Evolutionary conservation across 2,329 filamentous ascomycete genomes (phyloP).

Genomic region (Ceratocystis smalleyi): DNA sequence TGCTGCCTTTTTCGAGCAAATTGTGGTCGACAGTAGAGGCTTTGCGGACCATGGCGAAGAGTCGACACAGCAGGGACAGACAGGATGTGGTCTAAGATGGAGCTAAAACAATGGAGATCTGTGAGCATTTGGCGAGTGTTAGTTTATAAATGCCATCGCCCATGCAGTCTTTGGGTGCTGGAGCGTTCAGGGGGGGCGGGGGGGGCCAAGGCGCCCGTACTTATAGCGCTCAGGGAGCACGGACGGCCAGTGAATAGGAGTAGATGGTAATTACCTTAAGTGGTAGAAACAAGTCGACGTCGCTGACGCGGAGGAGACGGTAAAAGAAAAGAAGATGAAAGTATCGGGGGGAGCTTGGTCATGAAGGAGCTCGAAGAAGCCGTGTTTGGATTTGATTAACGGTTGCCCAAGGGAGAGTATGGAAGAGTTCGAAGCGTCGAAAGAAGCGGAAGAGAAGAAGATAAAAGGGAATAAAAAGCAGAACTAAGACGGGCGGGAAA

Average conservation of each 20-base stretch:
- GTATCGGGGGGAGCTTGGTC: too few species aligned
- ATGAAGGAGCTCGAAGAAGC: not conserved
- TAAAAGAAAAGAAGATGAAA: not conserved
- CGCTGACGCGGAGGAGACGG: not conserved
- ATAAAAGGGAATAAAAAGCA: not conserved
- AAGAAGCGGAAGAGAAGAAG: not conserved
- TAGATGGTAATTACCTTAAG: not conserved
- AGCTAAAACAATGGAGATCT: not conserved
- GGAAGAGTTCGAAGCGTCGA: not conserved
- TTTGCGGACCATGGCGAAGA: slow-evolving; percentile 34
- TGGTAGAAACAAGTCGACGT: not conserved
- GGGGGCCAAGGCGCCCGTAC: not conserved
- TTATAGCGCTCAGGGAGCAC: not conserved
- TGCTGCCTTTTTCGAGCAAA: slow-evolving; percentile 28
- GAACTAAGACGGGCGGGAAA: not conserved
- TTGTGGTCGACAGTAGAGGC: slow-evolving; percentile 9
- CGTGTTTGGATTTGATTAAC: not conserved
- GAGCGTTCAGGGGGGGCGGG: not conserved
- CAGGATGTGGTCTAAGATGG: not conserved
- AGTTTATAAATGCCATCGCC: not conserved
- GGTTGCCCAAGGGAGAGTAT: not conserved
- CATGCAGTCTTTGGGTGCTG: not conserved
- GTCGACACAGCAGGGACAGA: slow-evolving; percentile 31
- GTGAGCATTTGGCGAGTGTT: not conserved
- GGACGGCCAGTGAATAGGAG: not conserved